These are phyloP conservation scores for Rhododendron simsii DNA, from an alignment of 148 eudicot genomes.

Conservation along the genomic window DNA sequence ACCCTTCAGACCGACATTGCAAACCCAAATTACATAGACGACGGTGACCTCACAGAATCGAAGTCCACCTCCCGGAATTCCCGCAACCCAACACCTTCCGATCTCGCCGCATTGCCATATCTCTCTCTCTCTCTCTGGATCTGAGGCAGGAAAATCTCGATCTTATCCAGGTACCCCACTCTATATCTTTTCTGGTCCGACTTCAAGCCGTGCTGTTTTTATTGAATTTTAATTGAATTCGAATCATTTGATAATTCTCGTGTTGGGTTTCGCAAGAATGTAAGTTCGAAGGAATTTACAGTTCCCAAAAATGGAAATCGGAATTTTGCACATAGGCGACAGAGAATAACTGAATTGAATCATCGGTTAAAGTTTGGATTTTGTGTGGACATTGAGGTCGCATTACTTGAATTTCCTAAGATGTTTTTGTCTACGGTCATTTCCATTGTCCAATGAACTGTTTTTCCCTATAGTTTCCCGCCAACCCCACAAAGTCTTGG, in stretches of 20 bases:
- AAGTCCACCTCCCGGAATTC: neutral
- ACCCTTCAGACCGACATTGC: neutral
- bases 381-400: neutral
- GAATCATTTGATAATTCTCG: neutral
- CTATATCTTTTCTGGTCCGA: neutral
- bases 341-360: neutral
- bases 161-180: neutral
- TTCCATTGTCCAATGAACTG: neutral
- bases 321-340: neutral
- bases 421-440: neutral
- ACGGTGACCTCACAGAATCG: neutral
- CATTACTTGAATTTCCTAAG: neutral
- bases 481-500: neutral
- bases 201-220: neutral
- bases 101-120: neutral
- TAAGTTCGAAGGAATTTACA: neutral
- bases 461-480: neutral
- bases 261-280: neutral
- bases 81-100: neutral
- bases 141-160: neutral
- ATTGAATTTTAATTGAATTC: neutral
- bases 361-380: neutral
- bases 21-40: neutral
- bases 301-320: neutral
- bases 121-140: neutral